Base-by-base conservation (phyloP, 192 early-diverging fungal genomes). In the Backusella parvicylindrica region DNA sequence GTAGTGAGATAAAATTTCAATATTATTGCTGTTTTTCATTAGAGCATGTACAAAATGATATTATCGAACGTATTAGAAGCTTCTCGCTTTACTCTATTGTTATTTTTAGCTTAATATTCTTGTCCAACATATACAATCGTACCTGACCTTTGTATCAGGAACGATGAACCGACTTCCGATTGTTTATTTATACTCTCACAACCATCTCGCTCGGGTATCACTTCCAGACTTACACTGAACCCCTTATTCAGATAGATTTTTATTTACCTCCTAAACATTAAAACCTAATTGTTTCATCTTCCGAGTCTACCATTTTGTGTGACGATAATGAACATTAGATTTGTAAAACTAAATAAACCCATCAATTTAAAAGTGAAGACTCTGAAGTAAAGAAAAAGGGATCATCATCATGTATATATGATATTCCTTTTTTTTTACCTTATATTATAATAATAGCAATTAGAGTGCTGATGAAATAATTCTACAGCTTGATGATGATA, bases 241-340 rank as follows among this genome's bases (percentile, higher is more conserved):
- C n/a, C n/a, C 43, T 1, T 47, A 18, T n/a, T 3, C 12, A 41
- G 40, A 41, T 12, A 16, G 40, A 47, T 47, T 47, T 47, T 4
- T 4, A 41, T 47, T 21, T 1, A 26, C n/a, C 21, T 2, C 50
- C 1, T 60, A 28, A 28, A 28, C 23, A 8, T 60, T 30, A 60
- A 26, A 26, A 4, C 21, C 23, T 12, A 28, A 86, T 79, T 23
- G 85, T 84, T 16, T 83, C 83, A 12, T 75, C 49, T 3, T 75
- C 69, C 26, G 70, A 72, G 12, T 75, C 82, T 0, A 81, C 26
- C 23, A 60, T 60, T 60, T 28, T 28, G 53, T 60, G 53, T 1
- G 12, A 11, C 53, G 6, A 18, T 47, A 26, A 30, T 26, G 23
- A 28, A 11, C 2, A 60, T 13, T 60, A 28, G 8, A 28, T 60